Evolutionary conservation across 2,329 filamentous ascomycete genomes (phyloP).

Genomic region (Colletotrichum navitas): DNA sequence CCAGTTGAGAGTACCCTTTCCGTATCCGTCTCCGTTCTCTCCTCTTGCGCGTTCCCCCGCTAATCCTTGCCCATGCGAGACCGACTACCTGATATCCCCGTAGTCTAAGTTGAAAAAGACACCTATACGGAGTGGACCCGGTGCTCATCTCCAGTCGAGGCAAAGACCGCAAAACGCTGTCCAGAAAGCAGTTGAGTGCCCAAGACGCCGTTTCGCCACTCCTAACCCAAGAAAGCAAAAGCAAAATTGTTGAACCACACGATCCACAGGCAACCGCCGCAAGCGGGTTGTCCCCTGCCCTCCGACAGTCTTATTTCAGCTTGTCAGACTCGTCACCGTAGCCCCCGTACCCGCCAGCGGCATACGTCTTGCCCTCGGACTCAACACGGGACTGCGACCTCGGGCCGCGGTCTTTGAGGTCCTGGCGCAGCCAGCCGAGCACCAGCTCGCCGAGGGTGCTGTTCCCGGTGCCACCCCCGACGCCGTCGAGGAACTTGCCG

Average conservation of each 20-base stretch:
- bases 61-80: neutral
- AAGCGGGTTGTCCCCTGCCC: neutral
- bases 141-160: slow-evolving; percentile 22
- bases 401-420: slow-evolving; percentile 83
- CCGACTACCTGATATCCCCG: neutral
- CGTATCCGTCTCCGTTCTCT: neutral
- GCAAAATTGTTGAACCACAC: slow-evolving; percentile 22
- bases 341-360: slow-evolving; percentile 64
- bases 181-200: slow-evolving; percentile 41
- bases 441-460: slow-evolving; percentile 89
- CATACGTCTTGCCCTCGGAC: slow-evolving; percentile 75
- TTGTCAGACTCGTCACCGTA: slow-evolving; percentile 67
- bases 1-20: slow-evolving; percentile 40
- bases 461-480: slow-evolving; percentile 72
- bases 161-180: slow-evolving; percentile 20
- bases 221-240: neutral
- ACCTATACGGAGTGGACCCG: slow-evolving; percentile 9
- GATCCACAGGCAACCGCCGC: neutral
- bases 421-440: slow-evolving; percentile 85
- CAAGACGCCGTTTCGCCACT: slow-evolving; percentile 6
- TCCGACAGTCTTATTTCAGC: slow-evolving; percentile 39
- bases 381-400: slow-evolving; percentile 69
- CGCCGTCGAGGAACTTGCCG: slow-evolving; percentile 73
- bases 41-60: neutral
- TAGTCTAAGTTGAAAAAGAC: slow-evolving; percentile 30